phyloP scores from a whole-genome alignment of 2,329 filamentous ascomycete genomes.

The Alternaria metachromatica region DNA sequence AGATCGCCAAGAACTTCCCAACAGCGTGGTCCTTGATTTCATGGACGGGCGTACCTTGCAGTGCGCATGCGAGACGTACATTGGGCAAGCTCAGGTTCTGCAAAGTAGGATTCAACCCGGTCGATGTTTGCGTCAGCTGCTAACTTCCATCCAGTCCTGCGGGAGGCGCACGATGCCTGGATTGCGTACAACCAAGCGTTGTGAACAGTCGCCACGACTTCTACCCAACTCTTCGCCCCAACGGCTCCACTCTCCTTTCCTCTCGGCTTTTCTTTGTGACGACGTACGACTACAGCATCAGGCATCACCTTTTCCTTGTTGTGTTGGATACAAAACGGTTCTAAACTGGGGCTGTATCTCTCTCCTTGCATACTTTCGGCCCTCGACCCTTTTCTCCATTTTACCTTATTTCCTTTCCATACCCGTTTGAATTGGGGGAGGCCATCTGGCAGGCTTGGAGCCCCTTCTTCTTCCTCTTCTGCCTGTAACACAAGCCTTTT shows the following conservation, averaged over 20 bases:
- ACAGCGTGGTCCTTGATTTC: constrained; percentile 75
- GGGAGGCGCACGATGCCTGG: constrained; percentile 49
- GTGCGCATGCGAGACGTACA: constrained; percentile 57
- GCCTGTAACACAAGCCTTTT: constrained; percentile 1
- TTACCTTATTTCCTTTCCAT: constrained; percentile 15
- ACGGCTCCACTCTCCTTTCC: constrained; percentile 9
- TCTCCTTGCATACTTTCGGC: constrained; percentile 8
- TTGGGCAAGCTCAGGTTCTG: constrained; percentile 44
- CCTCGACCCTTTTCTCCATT: background rate
- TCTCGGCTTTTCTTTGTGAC: constrained; percentile 11
- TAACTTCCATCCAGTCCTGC: constrained; percentile 38
- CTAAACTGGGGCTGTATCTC: constrained; percentile 4
- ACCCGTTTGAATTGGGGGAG: constrained; percentile 10
- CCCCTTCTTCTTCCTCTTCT: constrained; percentile 10
- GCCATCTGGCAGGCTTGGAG: constrained; percentile 16
- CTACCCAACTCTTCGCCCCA: background rate
- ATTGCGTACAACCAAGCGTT: constrained; percentile 39
- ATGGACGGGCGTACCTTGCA: constrained; percentile 67
- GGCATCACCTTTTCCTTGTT: constrained; percentile 13
- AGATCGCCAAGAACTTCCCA: constrained; percentile 89
- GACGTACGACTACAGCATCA: constrained; percentile 18
- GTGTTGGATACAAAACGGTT: constrained; percentile 15
- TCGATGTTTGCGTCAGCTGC: background rate
- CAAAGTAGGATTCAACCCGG: constrained; percentile 34
- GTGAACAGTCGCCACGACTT: constrained; percentile 6